These are phyloP conservation scores for Saccharomycopsis sp. DNA, from an alignment of 805 yeast genomes.

Conservation along the genomic window DNA sequence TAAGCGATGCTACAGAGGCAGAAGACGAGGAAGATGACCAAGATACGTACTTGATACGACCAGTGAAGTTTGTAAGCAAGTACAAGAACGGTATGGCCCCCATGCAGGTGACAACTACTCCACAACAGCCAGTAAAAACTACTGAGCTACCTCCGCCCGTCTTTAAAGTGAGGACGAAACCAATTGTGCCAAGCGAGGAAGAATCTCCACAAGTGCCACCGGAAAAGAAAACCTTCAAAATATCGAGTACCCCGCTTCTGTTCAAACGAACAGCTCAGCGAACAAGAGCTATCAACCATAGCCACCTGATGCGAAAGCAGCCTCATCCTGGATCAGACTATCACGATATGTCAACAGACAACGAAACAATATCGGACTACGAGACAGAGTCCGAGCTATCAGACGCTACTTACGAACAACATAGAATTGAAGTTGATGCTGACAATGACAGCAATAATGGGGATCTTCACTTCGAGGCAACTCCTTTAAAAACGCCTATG, in stretches of 20 bases:
- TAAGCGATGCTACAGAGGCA: neutral
- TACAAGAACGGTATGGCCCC: neutral
- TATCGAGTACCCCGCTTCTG: neutral
- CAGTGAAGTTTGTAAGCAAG: neutral
- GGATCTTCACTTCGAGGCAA: neutral
- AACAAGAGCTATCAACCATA: too few species aligned
- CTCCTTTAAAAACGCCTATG: neutral
- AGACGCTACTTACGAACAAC: neutral
- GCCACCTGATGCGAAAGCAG: neutral
- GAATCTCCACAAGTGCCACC: neutral
- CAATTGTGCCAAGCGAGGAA: neutral
- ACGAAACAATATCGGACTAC: conserved; percentile 12
- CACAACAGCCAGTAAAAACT: neutral
- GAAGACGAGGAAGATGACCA: neutral
- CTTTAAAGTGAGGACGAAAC: neutral
- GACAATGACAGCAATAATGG: neutral
- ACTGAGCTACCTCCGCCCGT: neutral
- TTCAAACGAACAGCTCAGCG: neutral
- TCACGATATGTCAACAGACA: neutral
- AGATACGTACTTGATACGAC: neutral
- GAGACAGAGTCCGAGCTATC: conserved; percentile 13
- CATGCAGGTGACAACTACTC: neutral
- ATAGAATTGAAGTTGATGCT: neutral
- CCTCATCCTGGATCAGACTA: neutral
- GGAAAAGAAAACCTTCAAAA: neutral